Evolutionary conservation across 805 yeast species (phyloP), one percentile per base, ranked within the genome.

Genomic region (Pichia gijzeniarum): DNA sequence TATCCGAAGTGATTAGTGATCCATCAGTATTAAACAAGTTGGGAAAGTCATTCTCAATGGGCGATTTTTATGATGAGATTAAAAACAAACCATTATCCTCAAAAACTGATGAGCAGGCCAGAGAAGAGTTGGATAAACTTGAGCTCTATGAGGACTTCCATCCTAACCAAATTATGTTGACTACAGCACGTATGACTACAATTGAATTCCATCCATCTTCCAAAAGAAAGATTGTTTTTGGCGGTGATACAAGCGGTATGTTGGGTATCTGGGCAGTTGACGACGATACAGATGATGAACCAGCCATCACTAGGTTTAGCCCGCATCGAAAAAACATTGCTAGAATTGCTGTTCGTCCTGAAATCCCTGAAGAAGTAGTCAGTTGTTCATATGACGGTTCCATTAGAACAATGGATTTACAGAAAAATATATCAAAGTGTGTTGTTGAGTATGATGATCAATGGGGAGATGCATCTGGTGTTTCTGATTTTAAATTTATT

Each of bases 371-470:
- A 21, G 72, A 79, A 8, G 71, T 91, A 1, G 71, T 79, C 33
- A 79, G 93, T 0, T 72, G 82, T 3, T 82, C 95, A 3, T 91
- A 91, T 59, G 99, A 91, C 64, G 97, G 97, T 0, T 81, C 95
- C 0, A 73, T 91, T 3, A 69, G 98, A 47, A 62, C 71, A 20
- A 69, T 87, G 41, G 95, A 91, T 60, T 64, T 93, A 48, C 69
- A 71, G 34, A 74, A 76, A 34, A 69, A 80, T 49, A 67, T 74
- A 36, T 77, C 87, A 6, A 63, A 72, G 4, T 93, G 87, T 50
- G 66, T 77, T 8, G 74, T 82, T 47, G 80, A 81, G 3, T 68
- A 72, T 35, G 71, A 72, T 44, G 77, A 74, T 51, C 71, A 71
- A n/a, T 72, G 74, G 57, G 78, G 74, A 5, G 71, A 73, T 38